phyloP scores from a whole-genome alignment of 352 stramenopile genomes.

The Peronospora tabacina region DNA sequence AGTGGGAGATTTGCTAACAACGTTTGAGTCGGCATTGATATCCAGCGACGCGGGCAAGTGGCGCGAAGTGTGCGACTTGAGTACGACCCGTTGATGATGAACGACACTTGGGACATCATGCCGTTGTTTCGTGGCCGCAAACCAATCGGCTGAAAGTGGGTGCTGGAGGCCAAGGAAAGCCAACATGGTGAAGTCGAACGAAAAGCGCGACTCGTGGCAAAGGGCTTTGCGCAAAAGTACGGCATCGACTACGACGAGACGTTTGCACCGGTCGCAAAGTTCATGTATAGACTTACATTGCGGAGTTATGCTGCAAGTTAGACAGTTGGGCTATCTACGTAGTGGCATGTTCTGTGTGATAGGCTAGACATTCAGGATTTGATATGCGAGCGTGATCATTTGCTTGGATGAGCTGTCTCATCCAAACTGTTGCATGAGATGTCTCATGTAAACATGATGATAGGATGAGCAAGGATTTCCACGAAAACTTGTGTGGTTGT shows the following conservation, averaged over 20 bases:
- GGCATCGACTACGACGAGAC: neutral
- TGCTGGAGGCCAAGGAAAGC: slow-evolving; percentile 13
- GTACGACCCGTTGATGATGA: slow-evolving; percentile 9
- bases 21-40: neutral
- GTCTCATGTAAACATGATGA: too few species aligned
- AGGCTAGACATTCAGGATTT: too few species aligned
- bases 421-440: too few species aligned
- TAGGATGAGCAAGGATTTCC: too few species aligned
- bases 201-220: neutral
- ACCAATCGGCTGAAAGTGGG: slow-evolving; percentile 9
- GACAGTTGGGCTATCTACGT: too few species aligned
- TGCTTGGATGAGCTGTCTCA: too few species aligned
- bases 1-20: neutral
- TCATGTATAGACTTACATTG: too few species aligned
- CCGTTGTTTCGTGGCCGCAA: slow-evolving; percentile 2
- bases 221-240: neutral
- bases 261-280: neutral
- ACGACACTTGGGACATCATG: slow-evolving; percentile 12
- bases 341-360: too few species aligned
- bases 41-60: slow-evolving; percentile 2
- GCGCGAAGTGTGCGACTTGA: slow-evolving; percentile 8
- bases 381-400: too few species aligned
- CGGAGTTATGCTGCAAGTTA: too few species aligned
- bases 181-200: slow-evolving; percentile 12
- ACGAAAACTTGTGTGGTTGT: too few species aligned